A percentile compares a stretch with the other conserved stretches of the same genome.
phyloP scores from a whole-genome alignment of 345 rosid genomes.

The Gossypium rotundifolium region DNA sequence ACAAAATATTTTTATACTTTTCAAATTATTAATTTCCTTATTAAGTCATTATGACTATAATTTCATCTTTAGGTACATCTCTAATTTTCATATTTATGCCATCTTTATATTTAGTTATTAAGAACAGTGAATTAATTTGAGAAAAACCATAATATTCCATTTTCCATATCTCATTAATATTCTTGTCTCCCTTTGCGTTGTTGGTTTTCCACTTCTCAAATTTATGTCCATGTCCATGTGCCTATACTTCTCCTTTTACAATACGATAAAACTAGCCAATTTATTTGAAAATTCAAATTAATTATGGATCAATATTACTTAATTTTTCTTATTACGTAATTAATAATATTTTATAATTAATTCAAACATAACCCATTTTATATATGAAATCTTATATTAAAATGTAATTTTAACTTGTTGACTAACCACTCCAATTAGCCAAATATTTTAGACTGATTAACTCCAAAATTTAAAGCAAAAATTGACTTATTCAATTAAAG shows the following conservation, averaged over 20 bases:
- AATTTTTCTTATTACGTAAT: not conserved
- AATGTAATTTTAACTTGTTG: too few relatives aligned
- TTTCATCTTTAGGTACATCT: too few relatives aligned
- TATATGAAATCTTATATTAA: too few relatives aligned
- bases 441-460: too few relatives aligned
- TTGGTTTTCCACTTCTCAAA: not conserved
- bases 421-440: too few relatives aligned
- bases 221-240: not conserved
- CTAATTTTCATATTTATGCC: too few relatives aligned
- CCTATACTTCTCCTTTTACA: not conserved
- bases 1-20: not conserved
- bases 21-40: too few relatives aligned
- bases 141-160: not conserved
- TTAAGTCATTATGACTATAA: too few relatives aligned
- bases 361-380: not conserved
- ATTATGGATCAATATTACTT: not conserved
- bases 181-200: not conserved
- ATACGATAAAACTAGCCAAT: not conserved
- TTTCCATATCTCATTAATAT: not conserved
- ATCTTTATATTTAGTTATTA: too few relatives aligned
- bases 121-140: not conserved
- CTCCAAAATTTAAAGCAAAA: too few relatives aligned
- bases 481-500: not conserved
- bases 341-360: not conserved
- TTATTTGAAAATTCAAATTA: not conserved